Evolutionary conservation across 2,329 filamentous ascomycete genomes (phyloP), one percentile per base, ranked within the genome.

Genomic region (Aspergillus tubingensis): DNA sequence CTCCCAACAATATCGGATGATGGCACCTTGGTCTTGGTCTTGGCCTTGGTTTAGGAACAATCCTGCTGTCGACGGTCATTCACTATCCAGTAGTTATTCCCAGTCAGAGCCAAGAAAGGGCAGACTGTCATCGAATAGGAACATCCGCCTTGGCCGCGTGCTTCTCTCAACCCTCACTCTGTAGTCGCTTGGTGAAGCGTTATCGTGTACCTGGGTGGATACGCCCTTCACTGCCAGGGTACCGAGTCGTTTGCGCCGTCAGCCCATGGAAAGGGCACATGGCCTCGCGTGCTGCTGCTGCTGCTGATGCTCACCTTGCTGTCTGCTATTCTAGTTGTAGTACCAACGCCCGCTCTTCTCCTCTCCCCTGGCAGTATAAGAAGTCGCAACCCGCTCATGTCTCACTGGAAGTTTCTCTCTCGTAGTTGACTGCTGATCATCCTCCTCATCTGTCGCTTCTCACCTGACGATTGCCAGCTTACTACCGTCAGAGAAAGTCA

Each of bases 81-180:
- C 27, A 41, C 52, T 17, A 38, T 36, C 32, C 11, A 5, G 10
- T 36, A 36, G 10, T 36, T 36, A 43, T 41, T 38, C 48, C 43
- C 30, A 25, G 39, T 10, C 23, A 15, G 30, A 44, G 30, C 25
- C 43, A 55, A 54, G 51, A 27, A 53, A 41, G 36, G 36, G 13
- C 21, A 10, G 23, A 10, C 38, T 44, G n/a, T 8, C 25, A 43
- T 64, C 62, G 55, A 64, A 62, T 64, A 53, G 58, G 49, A 62
- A 15, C 27, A 19, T 17, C 32, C 39, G 39, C 30, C 8, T 53
- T 49, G 58, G 23, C 60, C 58, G 54, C 62, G 62, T 64, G 62
- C 47, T 57, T 48, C 49, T 39, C 25, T 43, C 36, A 39, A 11
- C 48, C 38, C 32, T 47, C 39, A 44, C 49, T 17, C 27, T 48